A percentile compares a stretch with the other conserved stretches of the same genome.
These are phyloP conservation scores for Gleditsia sinensis DNA, from an alignment of 306 rosid genomes.

Conservation along the genomic window DNA sequence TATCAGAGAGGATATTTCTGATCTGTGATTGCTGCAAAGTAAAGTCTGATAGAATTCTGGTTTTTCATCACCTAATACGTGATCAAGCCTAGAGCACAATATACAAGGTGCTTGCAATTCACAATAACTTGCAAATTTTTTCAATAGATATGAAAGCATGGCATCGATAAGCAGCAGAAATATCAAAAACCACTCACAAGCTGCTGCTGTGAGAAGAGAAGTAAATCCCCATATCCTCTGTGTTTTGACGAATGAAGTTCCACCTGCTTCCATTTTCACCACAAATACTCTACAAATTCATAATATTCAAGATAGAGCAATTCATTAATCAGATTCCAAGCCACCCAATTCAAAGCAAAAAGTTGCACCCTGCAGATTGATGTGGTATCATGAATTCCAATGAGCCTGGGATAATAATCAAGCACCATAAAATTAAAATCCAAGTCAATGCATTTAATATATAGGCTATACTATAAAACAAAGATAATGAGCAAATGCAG, in stretches of 20 bases:
- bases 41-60: slow-evolving; percentile 52
- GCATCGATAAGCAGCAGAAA: slow-evolving; percentile 68
- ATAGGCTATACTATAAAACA: slow-evolving; percentile 23
- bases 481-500: neutral
- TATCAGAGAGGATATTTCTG: slow-evolving; percentile 62
- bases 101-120: slow-evolving; percentile 76
- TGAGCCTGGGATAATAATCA: slow-evolving; percentile 28
- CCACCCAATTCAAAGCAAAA: too few species aligned
- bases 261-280: slow-evolving; percentile 58
- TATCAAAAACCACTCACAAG: slow-evolving; percentile 89
- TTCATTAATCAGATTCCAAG: too few species aligned
- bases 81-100: slow-evolving; percentile 85
- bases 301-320: slow-evolving; percentile 15
- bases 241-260: slow-evolving; percentile 48
- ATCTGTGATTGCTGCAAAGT: slow-evolving; percentile 68
- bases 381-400: slow-evolving; percentile 18
- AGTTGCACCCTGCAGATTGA: slow-evolving; percentile 37
- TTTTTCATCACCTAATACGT: slow-evolving; percentile 45
- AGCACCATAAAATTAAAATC: slow-evolving; percentile 24
- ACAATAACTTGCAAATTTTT: slow-evolving; percentile 69
- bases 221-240: slow-evolving; percentile 46
- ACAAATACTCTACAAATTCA: slow-evolving; percentile 38
- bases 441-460: slow-evolving; percentile 32
- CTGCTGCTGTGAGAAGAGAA: slow-evolving; percentile 57
- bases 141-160: slow-evolving; percentile 60